Conservation (phyloP, 805 yeast species). For the Ogataea wickerhamii region DNA sequence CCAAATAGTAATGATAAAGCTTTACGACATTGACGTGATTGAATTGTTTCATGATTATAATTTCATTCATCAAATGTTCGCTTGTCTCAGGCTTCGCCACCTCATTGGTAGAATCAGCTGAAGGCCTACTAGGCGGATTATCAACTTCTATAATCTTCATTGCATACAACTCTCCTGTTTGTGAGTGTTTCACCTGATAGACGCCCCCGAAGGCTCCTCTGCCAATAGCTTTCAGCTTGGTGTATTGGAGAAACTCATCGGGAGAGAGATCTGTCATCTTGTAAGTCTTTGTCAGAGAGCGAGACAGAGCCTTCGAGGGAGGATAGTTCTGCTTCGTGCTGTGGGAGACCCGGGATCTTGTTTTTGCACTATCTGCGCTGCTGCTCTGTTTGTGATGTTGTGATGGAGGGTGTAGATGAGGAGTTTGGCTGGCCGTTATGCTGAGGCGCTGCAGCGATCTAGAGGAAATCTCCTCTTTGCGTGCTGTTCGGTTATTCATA, state of each 20-base stretch:
- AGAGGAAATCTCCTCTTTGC: background rate
- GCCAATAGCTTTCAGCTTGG: slow-evolving; percentile 65
- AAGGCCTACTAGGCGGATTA: slow-evolving; percentile 3
- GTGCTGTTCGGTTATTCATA: background rate
- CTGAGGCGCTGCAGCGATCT: slow-evolving; percentile 1
- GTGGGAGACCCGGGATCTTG: background rate
- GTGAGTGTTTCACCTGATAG: slow-evolving; percentile 36
- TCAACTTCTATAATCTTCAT: slow-evolving; percentile 23
- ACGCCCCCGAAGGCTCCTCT: slow-evolving; percentile 91
- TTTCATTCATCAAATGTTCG: slow-evolving; percentile 58
- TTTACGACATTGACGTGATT: slow-evolving; percentile 66
- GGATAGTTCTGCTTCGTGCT: no score
- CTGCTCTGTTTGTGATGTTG: background rate
- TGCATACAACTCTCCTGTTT: slow-evolving; percentile 18
- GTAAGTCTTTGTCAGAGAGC: background rate
- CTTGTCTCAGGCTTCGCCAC: slow-evolving; percentile 4
- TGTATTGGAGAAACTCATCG: slow-evolving; percentile 37
- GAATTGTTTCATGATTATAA: slow-evolving; percentile 58
- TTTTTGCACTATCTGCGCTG: background rate
- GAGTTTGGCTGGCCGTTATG: background rate
- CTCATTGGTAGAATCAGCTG: slow-evolving; percentile 5
- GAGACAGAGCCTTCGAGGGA: background rate
- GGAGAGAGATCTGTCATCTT: slow-evolving; percentile 16
- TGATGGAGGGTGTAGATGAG: background rate
- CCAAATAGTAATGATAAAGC: slow-evolving; percentile 63